A percentile compares a stretch with the other conserved stretches of the same genome.
These are phyloP conservation scores for Antrodiella citrinella DNA, from an alignment of 768 basidiomycete genomes.

Conservation along the genomic window DNA sequence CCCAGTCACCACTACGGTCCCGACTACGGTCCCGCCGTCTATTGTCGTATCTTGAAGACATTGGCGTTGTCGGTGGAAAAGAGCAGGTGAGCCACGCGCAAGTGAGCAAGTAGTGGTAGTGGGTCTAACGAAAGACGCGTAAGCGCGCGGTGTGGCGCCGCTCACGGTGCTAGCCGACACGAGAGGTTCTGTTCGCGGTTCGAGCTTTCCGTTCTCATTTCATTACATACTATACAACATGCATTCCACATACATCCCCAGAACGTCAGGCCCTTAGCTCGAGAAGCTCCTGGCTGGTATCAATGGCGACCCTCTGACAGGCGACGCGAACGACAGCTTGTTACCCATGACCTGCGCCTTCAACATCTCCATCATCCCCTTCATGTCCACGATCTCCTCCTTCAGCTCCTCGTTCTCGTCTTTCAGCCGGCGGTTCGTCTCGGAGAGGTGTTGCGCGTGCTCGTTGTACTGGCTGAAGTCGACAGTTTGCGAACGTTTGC, in stretches of 20 bases:
- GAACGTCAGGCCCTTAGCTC: too few relatives aligned
- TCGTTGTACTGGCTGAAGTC: constrained; percentile 6
- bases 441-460: constrained; percentile 38
- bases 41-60: constrained; percentile 17
- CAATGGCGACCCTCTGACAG: constrained; percentile 24
- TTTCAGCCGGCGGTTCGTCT: constrained; percentile 43
- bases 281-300: not conserved
- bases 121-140: not conserved
- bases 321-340: constrained; percentile 31
- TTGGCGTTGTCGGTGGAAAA: too few relatives aligned
- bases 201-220: too few relatives aligned
- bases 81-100: too few relatives aligned
- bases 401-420: constrained; percentile 50
- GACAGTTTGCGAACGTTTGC: constrained; percentile 8
- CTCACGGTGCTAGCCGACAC: too few relatives aligned
- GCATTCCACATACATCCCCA: not conserved
- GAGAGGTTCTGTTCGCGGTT: too few relatives aligned
- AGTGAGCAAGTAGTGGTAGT: not conserved
- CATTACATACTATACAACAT: not conserved
- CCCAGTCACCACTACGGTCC: constrained; percentile 17
- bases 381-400: constrained; percentile 58
- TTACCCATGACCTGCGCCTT: constrained; percentile 45
- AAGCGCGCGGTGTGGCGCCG: not conserved
- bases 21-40: constrained; percentile 22
- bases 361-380: constrained; percentile 62